These are phyloP conservation scores for Raddia distichophylla DNA, from an alignment of 176 grass and related monocot genomes.

Conservation along the genomic window DNA sequence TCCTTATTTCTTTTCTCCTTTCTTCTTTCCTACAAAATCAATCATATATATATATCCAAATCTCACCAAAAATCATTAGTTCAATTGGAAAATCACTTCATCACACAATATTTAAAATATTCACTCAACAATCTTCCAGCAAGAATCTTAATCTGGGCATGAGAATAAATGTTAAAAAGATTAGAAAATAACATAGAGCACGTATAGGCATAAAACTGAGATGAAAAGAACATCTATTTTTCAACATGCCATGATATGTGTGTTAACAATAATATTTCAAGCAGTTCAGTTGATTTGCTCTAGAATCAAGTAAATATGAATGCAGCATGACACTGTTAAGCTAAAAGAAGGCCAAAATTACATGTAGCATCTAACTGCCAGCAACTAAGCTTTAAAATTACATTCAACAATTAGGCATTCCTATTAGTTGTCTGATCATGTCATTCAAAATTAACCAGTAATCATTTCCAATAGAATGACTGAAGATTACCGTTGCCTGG, in stretches of 20 bases:
- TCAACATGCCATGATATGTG: background rate
- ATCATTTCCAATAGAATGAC: background rate
- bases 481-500: background rate
- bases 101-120: no score
- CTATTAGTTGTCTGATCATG: background rate
- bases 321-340: background rate
- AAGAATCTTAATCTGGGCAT: constrained; percentile 35
- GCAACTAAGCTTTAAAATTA: background rate
- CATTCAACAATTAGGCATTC: background rate
- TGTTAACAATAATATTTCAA: background rate
- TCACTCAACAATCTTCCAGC: no score
- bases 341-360: background rate
- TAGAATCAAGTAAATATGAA: background rate
- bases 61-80: no score
- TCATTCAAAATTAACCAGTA: background rate
- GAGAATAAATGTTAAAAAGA: background rate
- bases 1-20: no score
- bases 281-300: background rate
- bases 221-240: background rate
- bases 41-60: no score
- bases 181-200: background rate
- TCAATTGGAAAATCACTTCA: no score
- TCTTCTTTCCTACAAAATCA: no score
- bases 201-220: background rate
- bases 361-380: constrained; percentile 12